Evolutionary conservation across 2,329 filamentous ascomycete species (phyloP).

Genomic region (Ophiocordyceps camponoti-leonardi): DNA sequence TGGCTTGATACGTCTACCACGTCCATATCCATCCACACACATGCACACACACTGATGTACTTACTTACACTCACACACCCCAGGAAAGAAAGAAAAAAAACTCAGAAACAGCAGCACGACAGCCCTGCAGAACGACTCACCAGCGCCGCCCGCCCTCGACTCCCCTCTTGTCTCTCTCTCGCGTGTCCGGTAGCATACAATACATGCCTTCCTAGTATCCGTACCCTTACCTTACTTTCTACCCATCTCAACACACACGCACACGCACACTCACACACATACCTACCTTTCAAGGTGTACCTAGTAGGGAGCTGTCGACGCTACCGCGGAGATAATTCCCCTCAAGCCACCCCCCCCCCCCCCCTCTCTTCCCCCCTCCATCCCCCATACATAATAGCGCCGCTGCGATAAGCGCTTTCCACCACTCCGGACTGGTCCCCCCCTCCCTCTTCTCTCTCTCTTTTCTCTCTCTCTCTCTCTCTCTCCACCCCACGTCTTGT

Average conservation of each 20-base stretch:
- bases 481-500: slow-evolving; percentile 1
- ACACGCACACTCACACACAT: background rate
- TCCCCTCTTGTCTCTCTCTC: background rate
- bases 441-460: background rate
- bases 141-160: background rate
- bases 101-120: background rate
- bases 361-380: slow-evolving; percentile 5
- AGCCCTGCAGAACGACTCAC: slow-evolving; percentile 1
- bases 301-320: slow-evolving; percentile 4
- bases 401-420: slow-evolving; percentile 9
- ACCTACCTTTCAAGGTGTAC: background rate
- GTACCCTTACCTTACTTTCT: too few relatives aligned
- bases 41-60: too few relatives aligned
- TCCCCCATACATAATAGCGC: slow-evolving; percentile 7
- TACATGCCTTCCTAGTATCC: too few relatives aligned
- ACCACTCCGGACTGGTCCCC: slow-evolving; percentile 3
- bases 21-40: too few relatives aligned
- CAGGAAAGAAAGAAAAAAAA: too few relatives aligned
- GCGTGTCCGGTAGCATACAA: background rate
- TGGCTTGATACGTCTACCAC: background rate
- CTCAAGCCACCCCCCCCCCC: slow-evolving; percentile 8
- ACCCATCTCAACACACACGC: background rate
- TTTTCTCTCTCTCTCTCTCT: too few relatives aligned
- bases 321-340: slow-evolving; percentile 14
- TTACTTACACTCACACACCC: too few relatives aligned